phyloP scores from a whole-genome alignment of 495 filamentous ascomycete genomes.

The Xylaria longipes region DNA sequence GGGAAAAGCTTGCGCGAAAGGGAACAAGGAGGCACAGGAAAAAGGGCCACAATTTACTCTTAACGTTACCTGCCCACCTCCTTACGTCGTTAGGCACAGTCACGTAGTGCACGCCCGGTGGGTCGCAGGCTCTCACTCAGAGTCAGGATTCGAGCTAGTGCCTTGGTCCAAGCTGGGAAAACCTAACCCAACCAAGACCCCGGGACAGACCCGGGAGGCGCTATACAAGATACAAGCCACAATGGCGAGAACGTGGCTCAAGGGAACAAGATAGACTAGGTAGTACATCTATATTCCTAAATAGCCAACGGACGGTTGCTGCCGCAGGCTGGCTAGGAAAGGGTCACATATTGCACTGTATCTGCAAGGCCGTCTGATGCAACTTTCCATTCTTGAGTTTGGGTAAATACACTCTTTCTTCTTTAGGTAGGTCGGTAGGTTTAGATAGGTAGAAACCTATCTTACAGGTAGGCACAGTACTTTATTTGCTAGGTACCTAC shows the following conservation, averaged over 20 bases:
- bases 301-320: not conserved
- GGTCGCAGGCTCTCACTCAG: not conserved
- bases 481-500: too few relatives aligned
- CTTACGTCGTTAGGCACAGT: slow-evolving; percentile 18
- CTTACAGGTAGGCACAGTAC: too few relatives aligned
- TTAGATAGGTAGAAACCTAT: too few relatives aligned
- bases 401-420: not conserved
- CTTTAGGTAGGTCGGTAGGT: too few relatives aligned
- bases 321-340: not conserved
- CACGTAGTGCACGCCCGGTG: not conserved
- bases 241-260: not conserved
- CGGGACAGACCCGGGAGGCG: too few relatives aligned
- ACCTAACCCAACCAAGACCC: not conserved
- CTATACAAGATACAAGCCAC: not conserved
- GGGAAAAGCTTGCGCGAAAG: slow-evolving; percentile 27
- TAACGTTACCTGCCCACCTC: not conserved
- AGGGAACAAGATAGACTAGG: not conserved
- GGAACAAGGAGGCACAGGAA: slow-evolving; percentile 6
- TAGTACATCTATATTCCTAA: not conserved
- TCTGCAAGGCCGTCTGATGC: not conserved
- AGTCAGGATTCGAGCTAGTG: not conserved
- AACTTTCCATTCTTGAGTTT: not conserved
- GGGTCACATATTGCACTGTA: not conserved
- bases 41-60: slow-evolving; percentile 15
- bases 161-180: not conserved